Conservation (phyloP, 257 asterid species). For the Nicotiana noctiflora region DNA sequence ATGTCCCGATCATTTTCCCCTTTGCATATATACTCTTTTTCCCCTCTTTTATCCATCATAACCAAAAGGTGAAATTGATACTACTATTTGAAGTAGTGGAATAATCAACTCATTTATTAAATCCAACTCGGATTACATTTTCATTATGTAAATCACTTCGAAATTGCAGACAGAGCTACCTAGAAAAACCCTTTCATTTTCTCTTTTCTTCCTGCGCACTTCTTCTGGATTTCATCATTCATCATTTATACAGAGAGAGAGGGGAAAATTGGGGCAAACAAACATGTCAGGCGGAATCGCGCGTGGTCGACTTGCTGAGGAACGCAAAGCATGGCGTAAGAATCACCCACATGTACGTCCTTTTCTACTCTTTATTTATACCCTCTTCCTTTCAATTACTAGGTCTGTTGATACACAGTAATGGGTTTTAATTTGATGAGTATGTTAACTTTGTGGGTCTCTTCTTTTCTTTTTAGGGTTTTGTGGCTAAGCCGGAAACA, state of each 20-base stretch:
- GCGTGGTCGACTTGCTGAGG: slow-evolving; percentile 17
- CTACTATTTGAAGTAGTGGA: too few relatives aligned
- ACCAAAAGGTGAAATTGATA: too few relatives aligned
- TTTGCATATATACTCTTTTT: background rate
- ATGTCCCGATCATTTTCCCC: background rate
- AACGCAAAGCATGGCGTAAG: slow-evolving; percentile 16
- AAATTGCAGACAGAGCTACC: background rate
- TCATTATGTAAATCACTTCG: too few relatives aligned
- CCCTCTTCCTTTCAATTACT: background rate
- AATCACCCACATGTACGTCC: slow-evolving; percentile 15
- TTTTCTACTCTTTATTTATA: background rate
- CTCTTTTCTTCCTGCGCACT: background rate
- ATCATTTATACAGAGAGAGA: background rate
- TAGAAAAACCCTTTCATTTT: background rate
- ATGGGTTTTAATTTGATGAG: too few relatives aligned
- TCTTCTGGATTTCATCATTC: background rate
- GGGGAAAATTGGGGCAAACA: background rate
- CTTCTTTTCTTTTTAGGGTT: slow-evolving; percentile 23
- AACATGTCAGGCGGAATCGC: slow-evolving; percentile 12
- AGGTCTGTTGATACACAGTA: too few relatives aligned
- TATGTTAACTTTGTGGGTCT: background rate
- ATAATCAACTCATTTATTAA: too few relatives aligned
- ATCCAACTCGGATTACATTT: too few relatives aligned
- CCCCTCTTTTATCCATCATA: background rate
- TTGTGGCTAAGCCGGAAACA: slow-evolving; percentile 65